Base-by-base conservation (phyloP, 2,329 filamentous ascomycete genomes). In the Nannizziopsis barbatae region DNA sequence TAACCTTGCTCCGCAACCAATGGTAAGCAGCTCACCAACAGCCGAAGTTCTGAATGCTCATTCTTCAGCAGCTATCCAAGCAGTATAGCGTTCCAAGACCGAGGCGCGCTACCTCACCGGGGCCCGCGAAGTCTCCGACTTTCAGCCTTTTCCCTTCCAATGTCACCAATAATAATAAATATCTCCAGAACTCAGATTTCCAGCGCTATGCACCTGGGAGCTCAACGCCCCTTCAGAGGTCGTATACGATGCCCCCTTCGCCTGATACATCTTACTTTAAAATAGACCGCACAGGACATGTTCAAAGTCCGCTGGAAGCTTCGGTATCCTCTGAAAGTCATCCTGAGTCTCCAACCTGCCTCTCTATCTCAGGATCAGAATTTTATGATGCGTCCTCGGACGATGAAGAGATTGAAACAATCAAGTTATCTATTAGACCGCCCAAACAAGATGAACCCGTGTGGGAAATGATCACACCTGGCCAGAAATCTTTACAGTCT, bases 1-100 rank as follows among this genome's bases (percentile, higher is more conserved):
- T 63, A 62, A 3, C 54, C 69, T 74, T 54, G 73, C 71, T 15
- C 72, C 76, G 45, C 71, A 73, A 50, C 65, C 67, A 44, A 58
- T 62, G 57, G 62, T 71, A 63, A 55, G 22, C 22, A 27, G 22
- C 7, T 27, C 4, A 27, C 22, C 22, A 27, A 27, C 7, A 27
- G 22, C 22, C 22, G n/a, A n/a, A n/a, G 3, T 27, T 27, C 4
- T 7, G 7, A 27, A 27, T 4, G 22, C 20, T 43, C 20, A n/a
- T 30, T 40, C 7, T 31, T 40, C 14, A 49, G 39, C 17, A 44
- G 44, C 27, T 49, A 1, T 32, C 45, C 3, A 46, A 44, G 17
- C 50, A 53, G 27, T 49, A 60, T 12, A 41, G 56, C 22, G 36
- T 42, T 10, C 55, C 52, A 22, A 60, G 62, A 17, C 58, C 58